Conservation (phyloP, 495 filamentous ascomycete species). For the Geoglossum glabrum region DNA sequence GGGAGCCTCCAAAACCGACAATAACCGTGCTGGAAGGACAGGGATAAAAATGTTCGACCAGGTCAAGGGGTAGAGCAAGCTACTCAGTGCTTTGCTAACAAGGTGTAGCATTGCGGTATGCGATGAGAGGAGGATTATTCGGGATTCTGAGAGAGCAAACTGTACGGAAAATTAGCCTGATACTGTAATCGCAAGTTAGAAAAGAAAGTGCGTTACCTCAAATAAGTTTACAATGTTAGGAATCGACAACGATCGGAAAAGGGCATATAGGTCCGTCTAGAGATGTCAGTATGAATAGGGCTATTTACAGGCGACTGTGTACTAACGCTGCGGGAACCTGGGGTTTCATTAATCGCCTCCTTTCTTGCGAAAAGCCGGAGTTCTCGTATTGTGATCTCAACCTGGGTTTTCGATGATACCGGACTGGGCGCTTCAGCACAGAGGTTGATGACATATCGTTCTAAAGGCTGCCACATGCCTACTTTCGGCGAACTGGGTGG, state of each 20-base stretch:
- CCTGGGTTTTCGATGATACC: slow-evolving; percentile 81
- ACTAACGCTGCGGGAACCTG: slow-evolving; percentile 57
- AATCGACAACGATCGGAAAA: slow-evolving; percentile 76
- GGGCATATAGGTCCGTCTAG: slow-evolving; percentile 70
- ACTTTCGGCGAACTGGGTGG: slow-evolving; percentile 75
- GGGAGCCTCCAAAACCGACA: slow-evolving; percentile 82
- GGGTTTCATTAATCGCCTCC: slow-evolving; percentile 84
- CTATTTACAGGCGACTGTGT: not conserved
- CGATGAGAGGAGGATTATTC: slow-evolving; percentile 89
- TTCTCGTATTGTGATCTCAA: slow-evolving; percentile 79
- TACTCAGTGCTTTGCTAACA: slow-evolving; percentile 61
- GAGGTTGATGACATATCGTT: slow-evolving; percentile 93
- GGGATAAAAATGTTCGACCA: slow-evolving; percentile 92
- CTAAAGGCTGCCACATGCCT: slow-evolving; percentile 90
- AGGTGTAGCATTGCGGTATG: slow-evolving; percentile 94
- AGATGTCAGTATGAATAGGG: slow-evolving; percentile 11
- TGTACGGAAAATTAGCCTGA: slow-evolving; percentile 10
- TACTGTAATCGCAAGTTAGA: not conserved
- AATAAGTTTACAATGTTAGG: slow-evolving; percentile 82
- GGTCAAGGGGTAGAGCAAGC: slow-evolving; percentile 71
- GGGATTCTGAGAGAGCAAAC: slow-evolving; percentile 79
- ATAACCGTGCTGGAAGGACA: slow-evolving; percentile 64
- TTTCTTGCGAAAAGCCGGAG: slow-evolving; percentile 80
- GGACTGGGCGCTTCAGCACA: slow-evolving; percentile 90
- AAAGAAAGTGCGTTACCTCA: slow-evolving; percentile 28